Evolutionary conservation across 83 land plant species (phyloP).

Genomic region (Thuja plicata): DNA sequence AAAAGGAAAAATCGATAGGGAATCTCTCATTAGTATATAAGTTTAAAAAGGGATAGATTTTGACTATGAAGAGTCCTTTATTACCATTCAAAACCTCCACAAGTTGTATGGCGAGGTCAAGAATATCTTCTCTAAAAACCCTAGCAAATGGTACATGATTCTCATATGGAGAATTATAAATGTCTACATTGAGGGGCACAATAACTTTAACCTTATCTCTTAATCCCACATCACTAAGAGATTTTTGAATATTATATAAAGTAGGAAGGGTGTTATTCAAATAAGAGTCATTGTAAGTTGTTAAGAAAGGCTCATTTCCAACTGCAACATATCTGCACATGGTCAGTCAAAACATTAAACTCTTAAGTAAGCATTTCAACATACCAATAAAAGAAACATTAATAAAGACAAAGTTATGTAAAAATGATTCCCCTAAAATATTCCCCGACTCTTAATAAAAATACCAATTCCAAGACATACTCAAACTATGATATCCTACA

Average conservation of each 20-base stretch:
- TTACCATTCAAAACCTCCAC: constrained; percentile 35
- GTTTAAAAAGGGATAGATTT: constrained; percentile 82
- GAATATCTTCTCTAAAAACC: constrained; percentile 45
- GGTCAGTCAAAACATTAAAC: neutral
- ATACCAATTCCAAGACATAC: neutral
- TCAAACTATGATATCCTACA: neutral
- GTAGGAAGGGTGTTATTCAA: constrained; percentile 35
- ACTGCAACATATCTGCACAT: constrained; percentile 54
- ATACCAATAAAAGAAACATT: neutral
- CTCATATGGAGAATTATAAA: constrained; percentile 34
- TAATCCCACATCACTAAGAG: constrained; percentile 33
- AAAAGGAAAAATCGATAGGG: constrained; percentile 74
- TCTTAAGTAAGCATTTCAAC: neutral
- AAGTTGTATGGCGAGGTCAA: constrained; percentile 30
- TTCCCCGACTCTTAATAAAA: neutral
- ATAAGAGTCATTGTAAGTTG: constrained; percentile 42
- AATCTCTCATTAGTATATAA: constrained; percentile 47
- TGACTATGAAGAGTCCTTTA: constrained; percentile 52
- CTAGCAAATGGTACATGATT: constrained; percentile 50
- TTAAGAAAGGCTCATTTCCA: constrained; percentile 63
- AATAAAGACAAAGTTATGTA: neutral
- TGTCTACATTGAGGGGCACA: constrained; percentile 72
- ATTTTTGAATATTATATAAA: constrained; percentile 46
- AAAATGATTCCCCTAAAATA: neutral
- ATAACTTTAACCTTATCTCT: constrained; percentile 44